phyloP scores from a whole-genome alignment of 2,329 filamentous ascomycete genomes.

The Metarhizium guizhouense region DNA sequence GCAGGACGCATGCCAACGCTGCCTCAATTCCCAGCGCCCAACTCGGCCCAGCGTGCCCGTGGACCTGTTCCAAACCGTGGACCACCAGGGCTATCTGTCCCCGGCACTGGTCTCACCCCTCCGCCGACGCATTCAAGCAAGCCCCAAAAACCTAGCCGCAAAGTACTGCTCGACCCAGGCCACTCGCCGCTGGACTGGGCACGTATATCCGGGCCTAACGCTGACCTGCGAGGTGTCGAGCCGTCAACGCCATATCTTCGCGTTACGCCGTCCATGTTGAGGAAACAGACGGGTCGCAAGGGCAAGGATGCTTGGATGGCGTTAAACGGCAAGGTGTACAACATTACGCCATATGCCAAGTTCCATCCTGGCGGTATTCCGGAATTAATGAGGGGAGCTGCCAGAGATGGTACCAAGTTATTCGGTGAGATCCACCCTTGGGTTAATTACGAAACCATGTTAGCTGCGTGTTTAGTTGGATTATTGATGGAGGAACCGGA shows the following conservation, averaged over 20 bases:
- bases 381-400: slow-evolving; percentile 58
- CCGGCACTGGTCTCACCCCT: slow-evolving; percentile 41
- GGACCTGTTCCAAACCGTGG: slow-evolving; percentile 33
- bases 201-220: slow-evolving; percentile 54
- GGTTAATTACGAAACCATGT: slow-evolving; percentile 66
- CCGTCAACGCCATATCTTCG: slow-evolving; percentile 49
- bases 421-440: slow-evolving; percentile 62
- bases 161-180: slow-evolving; percentile 78
- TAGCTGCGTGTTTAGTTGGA: slow-evolving; percentile 53
- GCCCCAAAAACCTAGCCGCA: slow-evolving; percentile 50
- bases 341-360: slow-evolving; percentile 78
- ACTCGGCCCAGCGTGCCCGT: slow-evolving; percentile 42
- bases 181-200: slow-evolving; percentile 97
- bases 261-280: slow-evolving; percentile 76
- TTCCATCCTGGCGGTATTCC: slow-evolving; percentile 85
- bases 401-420: slow-evolving; percentile 50
- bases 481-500: slow-evolving; percentile 49
- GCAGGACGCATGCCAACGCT: slow-evolving; percentile 24
- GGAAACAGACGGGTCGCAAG: slow-evolving; percentile 69
- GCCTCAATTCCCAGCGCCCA: slow-evolving; percentile 38
- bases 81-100: slow-evolving; percentile 11
- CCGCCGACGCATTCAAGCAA: slow-evolving; percentile 45
- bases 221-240: slow-evolving; percentile 58
- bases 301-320: slow-evolving; percentile 86
- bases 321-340: slow-evolving; percentile 86